Conservation (phyloP, 2,329 filamentous ascomycete genomes). For the Macrophomina phaseolina region DNA sequence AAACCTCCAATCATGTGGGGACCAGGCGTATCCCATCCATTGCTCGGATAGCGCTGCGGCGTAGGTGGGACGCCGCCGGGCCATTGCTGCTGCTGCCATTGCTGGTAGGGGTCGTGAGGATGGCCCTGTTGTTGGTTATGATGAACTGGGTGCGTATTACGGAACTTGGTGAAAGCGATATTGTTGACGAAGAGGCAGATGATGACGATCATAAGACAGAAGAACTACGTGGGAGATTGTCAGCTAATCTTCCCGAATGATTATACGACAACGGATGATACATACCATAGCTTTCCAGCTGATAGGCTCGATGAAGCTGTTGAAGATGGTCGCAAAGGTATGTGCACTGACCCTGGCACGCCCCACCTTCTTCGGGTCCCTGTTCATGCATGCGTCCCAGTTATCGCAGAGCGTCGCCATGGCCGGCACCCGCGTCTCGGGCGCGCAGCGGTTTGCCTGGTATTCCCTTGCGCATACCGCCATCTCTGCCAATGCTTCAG, state of each 20-base stretch:
- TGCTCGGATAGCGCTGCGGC: conserved; percentile 7
- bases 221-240: conserved; percentile 52
- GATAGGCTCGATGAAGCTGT: conserved; percentile 89
- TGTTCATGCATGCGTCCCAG: conserved; percentile 88
- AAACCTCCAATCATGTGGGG: conserved; percentile 22
- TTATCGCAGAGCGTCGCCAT: conserved; percentile 74
- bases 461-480: conserved; percentile 75
- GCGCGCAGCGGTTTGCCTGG: conserved; percentile 74
- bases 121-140: conserved; percentile 3
- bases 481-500: conserved; percentile 74
- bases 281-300: conserved; percentile 79
- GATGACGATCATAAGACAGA: conserved; percentile 55
- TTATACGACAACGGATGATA: conserved; percentile 21
- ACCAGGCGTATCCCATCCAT: conserved; percentile 14
- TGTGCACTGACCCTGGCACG: conserved; percentile 81
- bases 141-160: conserved; percentile 44
- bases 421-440: conserved; percentile 70
- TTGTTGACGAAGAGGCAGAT: conserved; percentile 63
- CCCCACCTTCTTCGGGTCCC: conserved; percentile 78
- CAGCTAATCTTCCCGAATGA: background rate
- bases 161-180: conserved; percentile 63
- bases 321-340: conserved; percentile 91
- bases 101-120: conserved; percentile 28
- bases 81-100: conserved; percentile 28
- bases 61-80: conserved; percentile 10